phyloP scores from a whole-genome alignment of 148 eudicot genomes.

The Nepenthes mirabilis region DNA sequence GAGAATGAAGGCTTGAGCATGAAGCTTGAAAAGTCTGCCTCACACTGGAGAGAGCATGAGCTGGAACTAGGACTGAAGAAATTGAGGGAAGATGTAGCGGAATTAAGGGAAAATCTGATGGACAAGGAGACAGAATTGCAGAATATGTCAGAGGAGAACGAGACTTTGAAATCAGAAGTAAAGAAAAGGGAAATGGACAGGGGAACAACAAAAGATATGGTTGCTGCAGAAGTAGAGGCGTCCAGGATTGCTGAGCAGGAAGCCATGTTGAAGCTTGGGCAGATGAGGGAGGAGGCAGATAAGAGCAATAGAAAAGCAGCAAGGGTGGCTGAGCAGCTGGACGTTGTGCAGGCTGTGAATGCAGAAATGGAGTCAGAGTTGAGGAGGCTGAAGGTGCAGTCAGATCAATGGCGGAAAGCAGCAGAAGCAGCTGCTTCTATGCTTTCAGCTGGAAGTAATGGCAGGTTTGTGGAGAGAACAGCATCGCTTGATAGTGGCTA shows the following conservation, averaged over 20 bases:
- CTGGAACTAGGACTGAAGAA: slow-evolving; percentile 30
- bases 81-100: slow-evolving; percentile 21
- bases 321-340: slow-evolving; percentile 54
- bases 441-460: slow-evolving; percentile 50
- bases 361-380: slow-evolving; percentile 74
- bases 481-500: slow-evolving; percentile 52
- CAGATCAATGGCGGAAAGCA: slow-evolving; percentile 92
- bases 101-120: slow-evolving; percentile 34
- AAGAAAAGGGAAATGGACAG: slow-evolving; percentile 22
- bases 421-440: slow-evolving; percentile 93
- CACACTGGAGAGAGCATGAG: slow-evolving; percentile 26
- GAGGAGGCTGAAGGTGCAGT: slow-evolving; percentile 71
- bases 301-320: slow-evolving; percentile 39
- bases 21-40: slow-evolving; percentile 26
- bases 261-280: slow-evolving; percentile 40
- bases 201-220: slow-evolving; percentile 10
- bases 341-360: slow-evolving; percentile 39
- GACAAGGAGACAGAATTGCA: slow-evolving; percentile 50
- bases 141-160: slow-evolving; percentile 40
- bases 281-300: slow-evolving; percentile 36
- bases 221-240: slow-evolving; percentile 27
- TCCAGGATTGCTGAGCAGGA: slow-evolving; percentile 44
- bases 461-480: slow-evolving; percentile 54
- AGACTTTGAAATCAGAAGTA: slow-evolving; percentile 36
- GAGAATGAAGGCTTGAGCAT: slow-evolving; percentile 46